These are phyloP conservation scores for Penicillium goetzii DNA, from an alignment of 495 filamentous ascomycete species.

Conservation along the genomic window DNA sequence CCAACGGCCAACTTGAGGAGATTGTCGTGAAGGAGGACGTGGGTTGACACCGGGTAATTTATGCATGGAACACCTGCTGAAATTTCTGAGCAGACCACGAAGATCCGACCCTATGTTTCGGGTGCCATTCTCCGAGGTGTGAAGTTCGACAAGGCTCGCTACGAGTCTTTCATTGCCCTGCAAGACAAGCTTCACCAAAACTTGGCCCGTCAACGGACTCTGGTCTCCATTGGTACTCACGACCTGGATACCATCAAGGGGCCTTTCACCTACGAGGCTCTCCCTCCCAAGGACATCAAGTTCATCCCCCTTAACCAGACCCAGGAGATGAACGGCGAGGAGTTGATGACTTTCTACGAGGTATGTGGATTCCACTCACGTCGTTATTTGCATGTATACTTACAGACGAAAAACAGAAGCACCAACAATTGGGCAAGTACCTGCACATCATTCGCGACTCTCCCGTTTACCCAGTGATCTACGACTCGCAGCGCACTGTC, in stretches of 20 bases:
- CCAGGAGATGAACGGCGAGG: constrained; percentile 79
- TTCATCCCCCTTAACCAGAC: constrained; percentile 92
- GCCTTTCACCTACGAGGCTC: constrained; percentile 95
- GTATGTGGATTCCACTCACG: constrained; percentile 35
- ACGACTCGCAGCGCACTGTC: constrained; percentile 82
- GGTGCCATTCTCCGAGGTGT: constrained; percentile 86
- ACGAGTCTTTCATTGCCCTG: constrained; percentile 96
- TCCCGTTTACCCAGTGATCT: constrained; percentile 95
- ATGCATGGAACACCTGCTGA: background rate
- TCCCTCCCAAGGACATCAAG: constrained; percentile 87
- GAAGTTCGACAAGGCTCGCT: constrained; percentile 86
- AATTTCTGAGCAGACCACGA: constrained; percentile 59
- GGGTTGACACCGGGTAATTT: constrained; percentile 21
- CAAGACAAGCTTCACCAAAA: constrained; percentile 99
- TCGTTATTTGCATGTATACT: background rate
- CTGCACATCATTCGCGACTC: constrained; percentile 93
- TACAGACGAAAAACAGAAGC: constrained; percentile 57
- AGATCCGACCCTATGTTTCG: constrained; percentile 83
- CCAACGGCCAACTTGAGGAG: constrained; percentile 72
- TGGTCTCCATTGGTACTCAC: constrained; percentile 96
- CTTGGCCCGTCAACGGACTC: constrained; percentile 85
- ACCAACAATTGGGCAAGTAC: constrained; percentile 78
- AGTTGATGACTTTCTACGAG: constrained; percentile 95
- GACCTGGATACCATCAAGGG: constrained; percentile 92
- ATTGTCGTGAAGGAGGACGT: constrained; percentile 78